Base-by-base conservation (phyloP, 148 eudicot species). In the Rhododendron simsii region DNA sequence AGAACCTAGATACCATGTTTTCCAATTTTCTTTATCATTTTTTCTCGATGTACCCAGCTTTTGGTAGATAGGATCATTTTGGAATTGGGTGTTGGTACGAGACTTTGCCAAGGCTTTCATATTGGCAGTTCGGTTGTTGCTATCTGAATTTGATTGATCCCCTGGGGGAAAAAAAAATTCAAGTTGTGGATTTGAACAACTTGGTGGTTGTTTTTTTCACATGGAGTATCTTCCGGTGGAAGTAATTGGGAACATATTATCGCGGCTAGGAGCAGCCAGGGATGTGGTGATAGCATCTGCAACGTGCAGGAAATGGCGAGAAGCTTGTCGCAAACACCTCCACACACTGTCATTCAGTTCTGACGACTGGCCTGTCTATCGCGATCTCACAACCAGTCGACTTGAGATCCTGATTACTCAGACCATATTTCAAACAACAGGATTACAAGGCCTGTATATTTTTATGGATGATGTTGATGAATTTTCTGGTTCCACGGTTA, bases 401-500 rank as follows among this genome's bases (percentile, higher is more conserved):
- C 84, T 95, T 45, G 96, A 94, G 88, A 93, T 94, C 79, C 83
- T 96, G 30, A 95, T 96, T 33, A 96, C 97, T 81, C 91, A 92
- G 84, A 95, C 98, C 7, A 91, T 96, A 85, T 92, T 96, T 83
- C 97, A 95, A 84, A 95, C 96, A 35, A 88, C 83, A 33, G 99
- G 97, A 37, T 85, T 96, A 67, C 95, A 92, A 83, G 89, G 91
- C 83, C 90, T 96, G 26, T 84, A 92, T 0, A 94, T 95, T 79
- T 78, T 91, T 3, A 92, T 95, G 96, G 98, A 96, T 88, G 97
- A 95, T 83, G 94, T 93, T n/a, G 98, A 96, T 78, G 99, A 95
- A 81, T 94, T 94, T 84, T 92, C 95, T 14, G 98, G 96, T 85
- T 92, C 98, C 7, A 91, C 99, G 0, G 99, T 94, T 21, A 92